phyloP scores from a whole-genome alignment of 164 flowering plant species.

The Akebia trifoliata region DNA sequence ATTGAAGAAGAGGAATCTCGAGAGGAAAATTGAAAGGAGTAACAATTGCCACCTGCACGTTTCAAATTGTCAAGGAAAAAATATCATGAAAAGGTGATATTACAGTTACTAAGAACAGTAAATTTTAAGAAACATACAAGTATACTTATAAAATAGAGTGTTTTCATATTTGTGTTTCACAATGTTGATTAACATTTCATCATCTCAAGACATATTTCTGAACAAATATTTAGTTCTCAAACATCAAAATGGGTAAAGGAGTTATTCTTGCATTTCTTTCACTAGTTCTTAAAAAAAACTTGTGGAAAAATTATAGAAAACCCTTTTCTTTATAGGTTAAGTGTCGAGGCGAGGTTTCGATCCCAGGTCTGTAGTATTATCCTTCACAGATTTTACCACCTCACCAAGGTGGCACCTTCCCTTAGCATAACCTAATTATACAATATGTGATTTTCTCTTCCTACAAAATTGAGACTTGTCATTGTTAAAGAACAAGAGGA shows the following conservation, averaged over 20 bases:
- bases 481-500: no score
- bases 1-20: constrained; percentile 90
- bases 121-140: neutral
- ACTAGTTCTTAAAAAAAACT: neutral
- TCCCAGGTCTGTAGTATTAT: no score
- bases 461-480: no score
- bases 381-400: no score
- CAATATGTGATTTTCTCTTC: no score
- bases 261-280: neutral
- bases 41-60: constrained; percentile 73
- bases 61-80: constrained; percentile 3
- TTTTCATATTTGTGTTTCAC: neutral
- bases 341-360: no score
- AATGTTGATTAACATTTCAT: neutral
- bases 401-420: no score
- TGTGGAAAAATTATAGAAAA: neutral
- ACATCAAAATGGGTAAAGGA: neutral
- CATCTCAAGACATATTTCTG: neutral
- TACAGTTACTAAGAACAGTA: neutral
- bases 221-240: neutral
- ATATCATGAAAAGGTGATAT: neutral
- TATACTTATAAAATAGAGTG: no score
- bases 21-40: constrained; percentile 98
- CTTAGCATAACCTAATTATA: no score
- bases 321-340: no score